phyloP scores from a whole-genome alignment of 148 eudicot genomes.

The Rhododendron kiyosumense region DNA sequence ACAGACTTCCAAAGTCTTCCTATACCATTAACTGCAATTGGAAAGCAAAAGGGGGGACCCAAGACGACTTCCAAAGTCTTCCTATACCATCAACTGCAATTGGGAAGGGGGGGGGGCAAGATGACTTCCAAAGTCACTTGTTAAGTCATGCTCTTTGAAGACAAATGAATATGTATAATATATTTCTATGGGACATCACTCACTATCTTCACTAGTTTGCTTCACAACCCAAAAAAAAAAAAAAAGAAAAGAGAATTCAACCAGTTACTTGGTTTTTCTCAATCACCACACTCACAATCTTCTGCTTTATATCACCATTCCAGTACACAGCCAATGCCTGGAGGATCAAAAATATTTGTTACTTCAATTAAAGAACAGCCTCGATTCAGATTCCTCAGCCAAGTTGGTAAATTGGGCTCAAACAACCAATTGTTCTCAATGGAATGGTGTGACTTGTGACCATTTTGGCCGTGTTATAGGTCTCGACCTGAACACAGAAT shows the following conservation, averaged over 20 bases:
- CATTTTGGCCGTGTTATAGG: constrained; percentile 16
- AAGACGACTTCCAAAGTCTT: too few relatives aligned
- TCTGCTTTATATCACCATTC: neutral
- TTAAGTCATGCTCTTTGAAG: neutral
- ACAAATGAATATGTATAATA: neutral
- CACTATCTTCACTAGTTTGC: neutral
- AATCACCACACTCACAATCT: constrained; percentile 12
- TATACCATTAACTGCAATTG: too few relatives aligned
- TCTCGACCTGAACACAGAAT: constrained; percentile 24
- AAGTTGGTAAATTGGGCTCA: constrained; percentile 32
- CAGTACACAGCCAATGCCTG: constrained; percentile 7
- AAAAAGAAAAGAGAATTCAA: constrained; percentile 7
- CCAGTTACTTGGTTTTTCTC: constrained; percentile 10
- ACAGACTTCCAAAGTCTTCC: too few relatives aligned
- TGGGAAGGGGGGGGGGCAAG: neutral
- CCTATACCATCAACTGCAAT: too few relatives aligned
- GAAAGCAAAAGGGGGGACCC: too few relatives aligned
- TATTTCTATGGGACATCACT: neutral
- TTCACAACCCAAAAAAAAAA: constrained; percentile 3
- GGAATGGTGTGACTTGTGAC: neutral
- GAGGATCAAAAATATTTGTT: constrained; percentile 22
- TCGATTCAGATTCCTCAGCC: neutral
- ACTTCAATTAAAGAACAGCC: constrained; percentile 24
- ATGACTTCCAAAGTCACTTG: neutral
- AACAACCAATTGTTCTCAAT: constrained; percentile 22